Evolutionary conservation across 148 eudicot species (phyloP), one percentile per base, ranked within the genome.

Genomic region (Selenicereus undatus): DNA sequence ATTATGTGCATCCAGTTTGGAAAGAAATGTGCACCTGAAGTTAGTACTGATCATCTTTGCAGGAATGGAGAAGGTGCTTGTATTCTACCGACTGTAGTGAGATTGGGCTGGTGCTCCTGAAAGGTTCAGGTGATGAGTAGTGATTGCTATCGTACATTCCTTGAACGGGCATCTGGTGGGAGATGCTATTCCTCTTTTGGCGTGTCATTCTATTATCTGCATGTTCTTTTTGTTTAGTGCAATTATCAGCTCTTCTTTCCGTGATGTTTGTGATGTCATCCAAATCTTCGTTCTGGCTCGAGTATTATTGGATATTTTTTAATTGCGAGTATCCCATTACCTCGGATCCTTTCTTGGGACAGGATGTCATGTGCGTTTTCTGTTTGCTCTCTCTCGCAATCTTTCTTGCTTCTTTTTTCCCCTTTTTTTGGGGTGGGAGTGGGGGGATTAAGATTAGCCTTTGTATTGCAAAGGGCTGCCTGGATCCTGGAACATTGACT

Each of bases 41-140:
- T 72, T 35, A 45, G 83, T 80, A 43, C 27, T 80, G 66, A 26
- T 69, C 70, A 56, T 60, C 72, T 81, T 84, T 87, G 48, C 81
- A 95, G 99, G 99, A 89, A 78, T 96, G 99, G 99, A 86, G 68
- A 81, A 89, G 82, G 71, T 84, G 94, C 77, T 76, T 91, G 52
- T 96, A 90, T 87, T 86, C 93, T 71, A 92, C 95, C 1, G 99
- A 96, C 77, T 96, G 97, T 88, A 83, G 94, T 84, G 99, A 96
- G 86, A 88, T 96, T 48, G 98, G 99, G 52, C 93, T 96, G 80
- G 98, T 96, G 69, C 83, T 78, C 81, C 66, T 87, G 73, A 89
- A 81, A 83, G 89, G 86, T 72, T 83, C 98, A 87, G 97, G 99
- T 93, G 72, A 30, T 77, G 60, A 54, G 97, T 93, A 76, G 32